Percentiles rank a stretch among this genome's conserved stretches.
phyloP scores from a whole-genome alignment of 2,329 filamentous ascomycete genomes.

The Colletotrichum sp. region DNA sequence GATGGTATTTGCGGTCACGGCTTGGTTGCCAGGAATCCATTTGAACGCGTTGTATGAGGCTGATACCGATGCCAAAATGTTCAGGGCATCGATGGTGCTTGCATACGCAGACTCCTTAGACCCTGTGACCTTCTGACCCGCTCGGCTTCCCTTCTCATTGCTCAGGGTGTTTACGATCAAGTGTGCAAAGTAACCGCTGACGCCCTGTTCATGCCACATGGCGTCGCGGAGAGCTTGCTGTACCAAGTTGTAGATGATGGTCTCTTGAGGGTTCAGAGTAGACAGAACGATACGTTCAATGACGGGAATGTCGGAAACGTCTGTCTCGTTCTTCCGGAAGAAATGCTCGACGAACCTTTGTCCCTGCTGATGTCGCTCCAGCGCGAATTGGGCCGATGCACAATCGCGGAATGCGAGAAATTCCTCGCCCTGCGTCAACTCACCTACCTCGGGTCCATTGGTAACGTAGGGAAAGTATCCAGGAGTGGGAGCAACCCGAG shows the following conservation, averaged over 20 bases:
- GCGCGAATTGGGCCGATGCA: slow-evolving; percentile 36
- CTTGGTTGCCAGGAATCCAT: background rate
- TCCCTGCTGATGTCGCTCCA: slow-evolving; percentile 38
- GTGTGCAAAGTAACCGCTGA: background rate
- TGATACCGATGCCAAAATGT: background rate
- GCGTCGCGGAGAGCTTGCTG: slow-evolving; percentile 32
- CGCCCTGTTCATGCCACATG: slow-evolving; percentile 29
- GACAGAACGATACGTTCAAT: slow-evolving; percentile 30
- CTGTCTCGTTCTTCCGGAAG: slow-evolving; percentile 34
- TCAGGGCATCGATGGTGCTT: background rate
- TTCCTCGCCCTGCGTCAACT: slow-evolving; percentile 36
- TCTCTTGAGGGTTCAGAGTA: slow-evolving; percentile 26
- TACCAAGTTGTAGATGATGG: slow-evolving; percentile 29
- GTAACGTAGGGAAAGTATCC: slow-evolving; percentile 41
- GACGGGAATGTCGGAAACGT: slow-evolving; percentile 24
- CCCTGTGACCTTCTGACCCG: background rate
- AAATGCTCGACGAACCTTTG: slow-evolving; percentile 34
- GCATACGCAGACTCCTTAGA: background rate
- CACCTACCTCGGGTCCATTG: slow-evolving; percentile 31
- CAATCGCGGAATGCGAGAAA: slow-evolving; percentile 35
- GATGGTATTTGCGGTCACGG: background rate
- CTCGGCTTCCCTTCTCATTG: background rate
- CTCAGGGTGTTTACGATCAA: background rate
- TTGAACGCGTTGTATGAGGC: background rate
- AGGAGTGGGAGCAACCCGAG: slow-evolving; percentile 35